These are phyloP conservation scores for Epichloe coenophiala DNA, from an alignment of 2,329 filamentous ascomycete species.

Conservation along the genomic window DNA sequence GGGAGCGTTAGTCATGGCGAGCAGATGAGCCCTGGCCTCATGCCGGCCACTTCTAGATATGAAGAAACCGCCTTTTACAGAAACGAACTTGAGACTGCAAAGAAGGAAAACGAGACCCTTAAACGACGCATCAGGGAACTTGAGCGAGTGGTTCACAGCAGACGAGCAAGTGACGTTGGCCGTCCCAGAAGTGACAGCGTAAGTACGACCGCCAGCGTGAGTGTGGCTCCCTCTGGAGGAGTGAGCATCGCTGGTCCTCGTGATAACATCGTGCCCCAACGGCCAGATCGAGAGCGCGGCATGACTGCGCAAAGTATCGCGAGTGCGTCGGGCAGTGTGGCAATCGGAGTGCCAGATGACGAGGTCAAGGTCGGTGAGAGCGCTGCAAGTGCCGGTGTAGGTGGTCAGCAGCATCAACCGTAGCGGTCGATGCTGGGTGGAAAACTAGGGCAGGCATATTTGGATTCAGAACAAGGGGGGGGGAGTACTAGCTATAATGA, in stretches of 20 bases:
- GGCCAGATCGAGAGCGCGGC: constrained; percentile 29
- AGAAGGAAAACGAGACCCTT: constrained; percentile 49
- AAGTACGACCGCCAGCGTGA: constrained; percentile 38
- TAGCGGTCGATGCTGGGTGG: not conserved
- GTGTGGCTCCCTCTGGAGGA: constrained; percentile 23
- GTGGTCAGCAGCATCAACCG: not conserved
- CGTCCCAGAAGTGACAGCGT: constrained; percentile 36
- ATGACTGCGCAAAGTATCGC: constrained; percentile 27
- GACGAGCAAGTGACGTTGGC: constrained; percentile 32
- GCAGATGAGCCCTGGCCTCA: constrained; percentile 37
- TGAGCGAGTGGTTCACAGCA: constrained; percentile 39
- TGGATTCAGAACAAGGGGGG: not conserved
- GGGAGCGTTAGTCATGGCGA: constrained; percentile 21
- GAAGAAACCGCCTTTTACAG: constrained; percentile 49
- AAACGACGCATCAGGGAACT: constrained; percentile 49
- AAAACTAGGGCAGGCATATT: not conserved
- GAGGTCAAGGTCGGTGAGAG: constrained; percentile 49
- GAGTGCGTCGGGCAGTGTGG: constrained; percentile 31
- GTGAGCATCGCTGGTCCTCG: constrained; percentile 33
- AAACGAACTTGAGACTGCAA: constrained; percentile 45
- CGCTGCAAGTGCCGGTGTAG: constrained; percentile 33
- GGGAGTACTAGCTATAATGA: not conserved
- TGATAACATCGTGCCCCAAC: constrained; percentile 16
- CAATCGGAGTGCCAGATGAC: constrained; percentile 44
- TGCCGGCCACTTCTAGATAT: constrained; percentile 45